These are phyloP conservation scores for Elaeis oleifera DNA, from an alignment of 202 grass and related monocot species.

Conservation along the genomic window DNA sequence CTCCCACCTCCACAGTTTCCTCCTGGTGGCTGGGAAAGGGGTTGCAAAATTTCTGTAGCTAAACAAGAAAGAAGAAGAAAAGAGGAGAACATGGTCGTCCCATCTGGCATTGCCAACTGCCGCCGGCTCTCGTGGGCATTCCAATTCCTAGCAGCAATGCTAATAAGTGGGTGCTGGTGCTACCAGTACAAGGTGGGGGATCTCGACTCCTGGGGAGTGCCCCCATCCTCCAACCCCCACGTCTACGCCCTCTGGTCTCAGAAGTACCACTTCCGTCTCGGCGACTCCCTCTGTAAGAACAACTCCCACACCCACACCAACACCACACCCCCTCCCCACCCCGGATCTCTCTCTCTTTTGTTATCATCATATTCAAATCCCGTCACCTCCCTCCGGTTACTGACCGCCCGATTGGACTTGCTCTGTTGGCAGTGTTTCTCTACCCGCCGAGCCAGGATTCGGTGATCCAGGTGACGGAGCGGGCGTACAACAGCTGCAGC, in stretches of 20 bases:
- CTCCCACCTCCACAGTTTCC: too few relatives aligned
- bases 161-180: constrained; percentile 18
- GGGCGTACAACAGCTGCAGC: constrained; percentile 40
- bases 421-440: constrained; percentile 41
- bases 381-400: not conserved
- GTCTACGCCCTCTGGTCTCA: constrained; percentile 51
- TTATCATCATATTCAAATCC: not conserved
- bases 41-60: too few relatives aligned
- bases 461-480: constrained; percentile 47
- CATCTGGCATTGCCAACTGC: not conserved
- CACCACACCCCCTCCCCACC: too few relatives aligned
- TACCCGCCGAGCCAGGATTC: constrained; percentile 78
- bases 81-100: constrained; percentile 11
- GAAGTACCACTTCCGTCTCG: constrained; percentile 37
- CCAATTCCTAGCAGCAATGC: too few relatives aligned
- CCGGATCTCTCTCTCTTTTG: not conserved
- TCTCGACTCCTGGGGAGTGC: constrained; percentile 64
- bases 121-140: constrained; percentile 9
- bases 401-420: not conserved
- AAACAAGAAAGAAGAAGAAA: too few relatives aligned
- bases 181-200: constrained; percentile 69
- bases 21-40: too few relatives aligned
- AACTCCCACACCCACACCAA: too few relatives aligned
- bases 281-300: constrained; percentile 63
- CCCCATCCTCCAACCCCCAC: constrained; percentile 50